Base-by-base conservation (phyloP, 495 filamentous ascomycete species). In the Letharia lupina region DNA sequence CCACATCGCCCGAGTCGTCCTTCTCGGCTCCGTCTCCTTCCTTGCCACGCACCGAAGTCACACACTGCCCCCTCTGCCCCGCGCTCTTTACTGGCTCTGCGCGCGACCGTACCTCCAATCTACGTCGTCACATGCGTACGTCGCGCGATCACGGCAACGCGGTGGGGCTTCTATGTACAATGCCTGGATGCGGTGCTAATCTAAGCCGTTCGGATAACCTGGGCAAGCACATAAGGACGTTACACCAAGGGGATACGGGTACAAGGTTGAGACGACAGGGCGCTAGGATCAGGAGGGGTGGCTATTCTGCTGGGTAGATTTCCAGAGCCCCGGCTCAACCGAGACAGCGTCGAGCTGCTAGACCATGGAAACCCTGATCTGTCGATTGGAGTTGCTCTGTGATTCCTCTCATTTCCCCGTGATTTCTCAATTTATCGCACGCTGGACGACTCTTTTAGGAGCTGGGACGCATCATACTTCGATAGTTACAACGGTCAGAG, bases 181-280 rank as follows among this genome's bases (percentile, higher is more conserved):
- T 52, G 4, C 3, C 18, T 1, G 62, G 23, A 44, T 68, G 67
- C 31, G 40, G n/a, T 12, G 33, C 48, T 3, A 20, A 44, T 3
- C 11, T 68, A 1, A 35, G 63, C 31, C 67, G 67, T 9, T 39
- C 37, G 28, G 67, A 68, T 44, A 65, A 68, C n/a, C 37, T 65
- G 20, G 23, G 15, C 1, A 65, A 61, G 63, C 67, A 68, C 52
- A 15, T 65, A 9, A n/a, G 62, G 23, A 58, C 37, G 6, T 23
- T 33, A 42, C 66, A 68, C 54, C 10, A n/a, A 31, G 50, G 4
- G 1, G 33, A 37, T n/a, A 37, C 8, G 31, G 18, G 54, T 39
- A 16, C 33, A 0, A 20, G 4, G 3, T 33, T 57, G 33, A 11
- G 6, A 10, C 20, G 54, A 37, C 28, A 8, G 54, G 54, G 16